Base-by-base conservation (phyloP, 371 early-diverging fungal species). In the Mucor saturninus region DNA sequence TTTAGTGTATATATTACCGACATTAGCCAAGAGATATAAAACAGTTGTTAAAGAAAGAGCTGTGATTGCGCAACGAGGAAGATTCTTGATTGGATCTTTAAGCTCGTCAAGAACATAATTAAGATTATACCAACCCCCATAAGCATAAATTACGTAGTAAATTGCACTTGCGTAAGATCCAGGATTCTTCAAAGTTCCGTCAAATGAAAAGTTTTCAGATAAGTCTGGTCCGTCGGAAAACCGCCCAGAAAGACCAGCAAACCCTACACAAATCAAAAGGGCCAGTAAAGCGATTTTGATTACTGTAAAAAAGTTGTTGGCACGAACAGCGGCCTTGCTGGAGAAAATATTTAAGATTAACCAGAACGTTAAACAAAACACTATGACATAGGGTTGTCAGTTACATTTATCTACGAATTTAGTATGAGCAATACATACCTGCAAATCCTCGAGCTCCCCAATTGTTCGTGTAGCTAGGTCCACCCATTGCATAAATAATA, bases 371-470 rank as follows among this genome's bases (percentile, higher is more conserved):
- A 72, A 40, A 40, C 72, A 72, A 40, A 68, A 72, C 0, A 55
- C 69, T 42, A n/a, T 68, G 46, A 29, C 40, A 59, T 10, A 59
- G 10, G 38, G 4, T 15, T 3, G 21, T 26, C 11, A 13, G 45
- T 29, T 37, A 48, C 9, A n/a, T 49, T 8, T 42, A 45, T 14
- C 11, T 14, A 31, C 40, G 28, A 2, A 26, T 59, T 58, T 63
- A 54, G 2, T 13, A 9, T 35, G 35, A 6, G 35, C 35, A 35
- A 4, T 35, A 35, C 21, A 21, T 21, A 42, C 43, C 43, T 31
- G 65, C 72, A 56, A 68, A 68, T 0, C 72, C 72, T 54, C 72
- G 42, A 9, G 69, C 59, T 46, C 45, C 69, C 72, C 72, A 72
- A 30, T 68, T 56, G 38, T 65, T 72, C 1, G 35, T 46, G 29